Percentiles rank a stretch among this genome's conserved stretches.
Conservation (phyloP, 148 eudicot genomes). For the Fagopyrum homotropicum region DNA sequence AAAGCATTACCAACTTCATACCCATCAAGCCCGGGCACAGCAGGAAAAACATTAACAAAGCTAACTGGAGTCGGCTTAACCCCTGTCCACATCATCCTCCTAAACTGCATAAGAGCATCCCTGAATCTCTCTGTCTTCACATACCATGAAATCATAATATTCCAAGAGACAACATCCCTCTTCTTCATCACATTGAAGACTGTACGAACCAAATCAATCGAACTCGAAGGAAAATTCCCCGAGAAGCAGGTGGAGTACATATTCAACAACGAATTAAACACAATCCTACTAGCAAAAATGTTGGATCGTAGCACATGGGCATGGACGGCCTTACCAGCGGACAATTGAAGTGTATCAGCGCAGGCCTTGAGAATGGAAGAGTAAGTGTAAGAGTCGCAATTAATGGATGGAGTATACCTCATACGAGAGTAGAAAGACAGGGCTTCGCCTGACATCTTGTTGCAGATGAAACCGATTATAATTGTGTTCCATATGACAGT, state of each 20-base stretch:
- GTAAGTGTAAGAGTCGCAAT: constrained; percentile 65
- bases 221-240: constrained; percentile 8
- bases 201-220: constrained; percentile 45
- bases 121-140: constrained; percentile 40
- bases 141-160: constrained; percentile 65
- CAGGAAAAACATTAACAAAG: constrained; percentile 84
- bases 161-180: constrained; percentile 68
- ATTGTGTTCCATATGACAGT: constrained; percentile 89
- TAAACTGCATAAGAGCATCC: constrained; percentile 57
- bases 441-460: constrained; percentile 58
- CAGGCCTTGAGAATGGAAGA: constrained; percentile 89
- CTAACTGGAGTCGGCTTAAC: constrained; percentile 56
- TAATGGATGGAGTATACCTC: constrained; percentile 19
- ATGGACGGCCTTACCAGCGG: constrained; percentile 72
- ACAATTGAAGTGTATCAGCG: constrained; percentile 46
- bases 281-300: constrained; percentile 59
- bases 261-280: constrained; percentile 71
- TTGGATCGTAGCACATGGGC: constrained; percentile 57
- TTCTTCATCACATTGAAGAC: constrained; percentile 58
- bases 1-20: constrained; percentile 36
- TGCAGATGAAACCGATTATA: constrained; percentile 79
- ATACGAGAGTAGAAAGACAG: constrained; percentile 48
- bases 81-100: constrained; percentile 62
- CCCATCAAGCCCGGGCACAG: constrained; percentile 36
- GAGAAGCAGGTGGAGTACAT: constrained; percentile 66